Evolutionary conservation across 2,329 filamentous ascomycete genomes (phyloP).

Genomic region (Xylariaceae sp.): DNA sequence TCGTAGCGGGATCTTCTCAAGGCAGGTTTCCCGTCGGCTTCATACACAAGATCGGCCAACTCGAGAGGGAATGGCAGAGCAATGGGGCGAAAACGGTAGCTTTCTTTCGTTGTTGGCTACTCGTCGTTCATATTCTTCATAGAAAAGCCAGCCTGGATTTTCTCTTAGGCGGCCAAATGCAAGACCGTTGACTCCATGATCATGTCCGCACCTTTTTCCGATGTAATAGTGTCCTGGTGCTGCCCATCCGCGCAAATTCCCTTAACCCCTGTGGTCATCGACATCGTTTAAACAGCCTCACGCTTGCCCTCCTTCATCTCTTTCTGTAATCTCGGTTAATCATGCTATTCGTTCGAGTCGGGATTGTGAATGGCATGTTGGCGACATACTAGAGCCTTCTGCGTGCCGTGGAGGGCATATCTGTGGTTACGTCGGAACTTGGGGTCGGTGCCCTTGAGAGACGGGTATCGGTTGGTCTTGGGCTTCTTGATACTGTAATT

Average conservation of each 20-base stretch:
- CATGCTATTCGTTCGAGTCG: neutral
- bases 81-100: constrained; percentile 25
- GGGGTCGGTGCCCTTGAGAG: constrained; percentile 96
- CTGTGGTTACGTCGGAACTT: constrained; percentile 99
- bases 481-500: constrained; percentile 99
- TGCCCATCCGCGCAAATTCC: constrained; percentile 26
- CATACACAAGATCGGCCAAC: too few relatives aligned
- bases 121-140: constrained; percentile 28
- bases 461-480: constrained; percentile 98
- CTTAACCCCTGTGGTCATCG: constrained; percentile 22
- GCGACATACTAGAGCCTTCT: constrained; percentile 85
- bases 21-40: too few relatives aligned
- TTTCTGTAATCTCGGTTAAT: constrained; percentile 54
- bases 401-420: constrained; percentile 98
- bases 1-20: too few relatives aligned
- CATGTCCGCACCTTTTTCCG: constrained; percentile 30
- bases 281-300: constrained; percentile 66
- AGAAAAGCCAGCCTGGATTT: constrained; percentile 28
- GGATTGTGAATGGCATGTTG: neutral
- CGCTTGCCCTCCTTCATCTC: constrained; percentile 96
- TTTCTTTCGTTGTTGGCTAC: constrained; percentile 29
- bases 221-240: constrained; percentile 31
- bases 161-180: constrained; percentile 28
- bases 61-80: too few relatives aligned
- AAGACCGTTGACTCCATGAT: constrained; percentile 35